Evolutionary conservation across 208 protist species (phyloP).

Genomic region (Crithidia bombi): DNA sequence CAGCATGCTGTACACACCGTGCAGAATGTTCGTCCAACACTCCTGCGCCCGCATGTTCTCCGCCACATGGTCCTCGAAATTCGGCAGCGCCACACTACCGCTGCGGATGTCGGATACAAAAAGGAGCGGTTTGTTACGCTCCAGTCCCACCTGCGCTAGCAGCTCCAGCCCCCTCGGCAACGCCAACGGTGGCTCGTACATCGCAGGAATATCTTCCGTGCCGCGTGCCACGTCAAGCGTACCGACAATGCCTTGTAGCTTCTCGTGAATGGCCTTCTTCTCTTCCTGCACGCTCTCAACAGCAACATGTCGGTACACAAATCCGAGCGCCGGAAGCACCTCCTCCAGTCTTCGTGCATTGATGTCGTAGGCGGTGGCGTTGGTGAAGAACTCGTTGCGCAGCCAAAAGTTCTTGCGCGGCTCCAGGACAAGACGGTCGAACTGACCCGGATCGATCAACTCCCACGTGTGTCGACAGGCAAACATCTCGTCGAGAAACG

Average conservation of each 20-base stretch:
- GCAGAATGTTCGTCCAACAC: constrained; percentile 92
- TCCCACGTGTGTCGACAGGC: constrained; percentile 89
- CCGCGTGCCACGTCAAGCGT: constrained; percentile 85
- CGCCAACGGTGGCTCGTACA: constrained; percentile 77
- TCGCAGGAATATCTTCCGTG: constrained; percentile 88
- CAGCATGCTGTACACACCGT: constrained; percentile 91
- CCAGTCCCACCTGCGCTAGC: constrained; percentile 71
- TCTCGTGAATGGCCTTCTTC: constrained; percentile 64
- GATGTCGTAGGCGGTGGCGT: constrained; percentile 91
- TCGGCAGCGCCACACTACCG: constrained; percentile 76
- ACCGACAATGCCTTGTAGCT: constrained; percentile 77
- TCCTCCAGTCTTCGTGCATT: constrained; percentile 77
- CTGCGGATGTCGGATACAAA: constrained; percentile 96
- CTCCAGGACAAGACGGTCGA: constrained; percentile 74
- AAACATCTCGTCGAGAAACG: constrained; percentile 91
- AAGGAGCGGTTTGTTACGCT: constrained; percentile 84
- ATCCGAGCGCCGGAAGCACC: constrained; percentile 56
- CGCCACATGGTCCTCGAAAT: constrained; percentile 92
- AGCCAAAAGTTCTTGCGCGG: constrained; percentile 74
- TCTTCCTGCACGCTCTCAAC: constrained; percentile 39
- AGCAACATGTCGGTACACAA: constrained; percentile 62
- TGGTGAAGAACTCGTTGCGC: constrained; percentile 95
- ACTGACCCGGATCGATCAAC: constrained; percentile 94
- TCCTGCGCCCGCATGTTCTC: constrained; percentile 94
- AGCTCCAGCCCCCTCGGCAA: constrained; percentile 76